Conservation (phyloP, 306 rosid species). For the Ochetophila trinervis region DNA sequence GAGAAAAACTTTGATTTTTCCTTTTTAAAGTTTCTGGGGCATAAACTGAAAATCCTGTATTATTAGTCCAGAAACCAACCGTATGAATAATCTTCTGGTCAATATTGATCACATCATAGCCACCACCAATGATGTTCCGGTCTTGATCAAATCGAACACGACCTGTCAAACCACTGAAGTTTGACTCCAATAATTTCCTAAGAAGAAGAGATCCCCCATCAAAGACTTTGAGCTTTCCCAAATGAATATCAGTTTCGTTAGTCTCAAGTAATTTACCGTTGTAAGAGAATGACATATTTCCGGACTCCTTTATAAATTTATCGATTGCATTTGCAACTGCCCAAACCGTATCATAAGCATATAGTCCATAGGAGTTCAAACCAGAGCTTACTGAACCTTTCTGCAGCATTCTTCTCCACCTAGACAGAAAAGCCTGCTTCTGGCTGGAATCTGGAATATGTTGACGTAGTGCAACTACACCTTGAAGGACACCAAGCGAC, state of each 20-base stretch:
- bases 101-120: conserved; percentile 79
- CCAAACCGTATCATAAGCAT: conserved; percentile 86
- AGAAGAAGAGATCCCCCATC: conserved; percentile 62
- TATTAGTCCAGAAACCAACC: conserved; percentile 78
- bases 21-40: conserved; percentile 47
- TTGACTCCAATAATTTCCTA: conserved; percentile 43
- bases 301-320: conserved; percentile 37
- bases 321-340: conserved; percentile 65
- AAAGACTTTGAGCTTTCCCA: conserved; percentile 65
- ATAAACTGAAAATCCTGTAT: conserved; percentile 63
- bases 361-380: conserved; percentile 61
- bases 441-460: conserved; percentile 58
- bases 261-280: conserved; percentile 27
- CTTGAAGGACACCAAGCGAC: conserved; percentile 50
- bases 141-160: conserved; percentile 47
- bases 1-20: conserved; percentile 24
- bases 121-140: conserved; percentile 49
- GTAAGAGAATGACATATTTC: conserved; percentile 53
- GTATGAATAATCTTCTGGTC: conserved; percentile 35
- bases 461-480: conserved; percentile 78
- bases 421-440: conserved; percentile 49
- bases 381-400: conserved; percentile 40
- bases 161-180: conserved; percentile 81
- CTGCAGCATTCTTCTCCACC: conserved; percentile 52
- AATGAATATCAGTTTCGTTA: conserved; percentile 39